Evolutionary conservation across 2,329 filamentous ascomycete genomes (phyloP).

Genomic region (Colletotrichum sublineola): DNA sequence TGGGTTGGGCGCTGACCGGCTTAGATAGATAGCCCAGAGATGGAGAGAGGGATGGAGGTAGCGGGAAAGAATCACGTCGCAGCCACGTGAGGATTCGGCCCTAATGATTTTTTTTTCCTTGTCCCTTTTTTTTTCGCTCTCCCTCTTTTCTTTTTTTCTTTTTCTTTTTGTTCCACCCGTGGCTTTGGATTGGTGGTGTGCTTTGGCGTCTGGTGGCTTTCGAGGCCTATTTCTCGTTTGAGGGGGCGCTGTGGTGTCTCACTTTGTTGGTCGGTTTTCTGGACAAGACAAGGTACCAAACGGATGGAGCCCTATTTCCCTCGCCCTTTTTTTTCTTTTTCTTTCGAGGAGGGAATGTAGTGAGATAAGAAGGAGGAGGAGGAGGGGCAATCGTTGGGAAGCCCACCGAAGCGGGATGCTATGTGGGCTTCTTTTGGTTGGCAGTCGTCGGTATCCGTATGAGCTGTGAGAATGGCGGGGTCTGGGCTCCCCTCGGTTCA

Average conservation of each 20-base stretch:
- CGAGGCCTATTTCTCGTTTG: conserved; percentile 12
- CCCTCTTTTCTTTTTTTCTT: not conserved
- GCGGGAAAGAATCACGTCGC: conserved; percentile 33
- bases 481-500: conserved; percentile 16
- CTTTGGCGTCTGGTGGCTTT: conserved; percentile 35
- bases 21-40: conserved; percentile 8
- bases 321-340: conserved; percentile 15
- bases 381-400: conserved; percentile 36
- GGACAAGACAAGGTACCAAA: conserved; percentile 9
- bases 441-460: conserved; percentile 3
- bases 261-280: conserved; percentile 40
- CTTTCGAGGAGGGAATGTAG: conserved; percentile 5
- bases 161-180: not conserved
- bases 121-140: not conserved
- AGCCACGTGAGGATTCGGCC: conserved; percentile 40
- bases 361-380: conserved; percentile 42
- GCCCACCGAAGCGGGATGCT: conserved; percentile 31
- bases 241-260: conserved; percentile 32
- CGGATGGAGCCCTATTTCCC: conserved; percentile 19
- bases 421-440: conserved; percentile 33
- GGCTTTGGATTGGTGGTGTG: conserved; percentile 30
- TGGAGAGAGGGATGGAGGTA: conserved; percentile 25
- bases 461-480: conserved; percentile 36
- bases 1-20: conserved; percentile 32
- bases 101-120: conserved; percentile 8